Conservation (phyloP, 2,329 filamentous ascomycete genomes). For the Fusarium abutilonis region DNA sequence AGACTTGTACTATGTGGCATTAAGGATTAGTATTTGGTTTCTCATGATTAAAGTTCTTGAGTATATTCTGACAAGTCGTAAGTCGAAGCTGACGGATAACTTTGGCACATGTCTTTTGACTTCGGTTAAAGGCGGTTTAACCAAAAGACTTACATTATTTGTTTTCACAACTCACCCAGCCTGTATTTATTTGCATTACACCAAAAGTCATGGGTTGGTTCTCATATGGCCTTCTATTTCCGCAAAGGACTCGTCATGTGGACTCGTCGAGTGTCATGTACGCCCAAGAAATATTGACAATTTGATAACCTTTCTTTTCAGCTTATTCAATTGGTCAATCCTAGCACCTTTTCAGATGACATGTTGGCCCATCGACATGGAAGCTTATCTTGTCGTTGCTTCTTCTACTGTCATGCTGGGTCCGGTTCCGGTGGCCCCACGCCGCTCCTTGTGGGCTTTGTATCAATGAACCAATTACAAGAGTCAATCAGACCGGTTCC, state of each 20-base stretch:
- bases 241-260: slow-evolving; percentile 12
- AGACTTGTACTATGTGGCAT: slow-evolving; percentile 1
- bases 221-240: slow-evolving; percentile 29
- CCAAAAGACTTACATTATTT: neutral
- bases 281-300: slow-evolving; percentile 18
- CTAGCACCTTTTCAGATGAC: neutral
- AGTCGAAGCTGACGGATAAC: neutral
- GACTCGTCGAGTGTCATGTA: slow-evolving; percentile 23
- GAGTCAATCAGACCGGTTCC: slow-evolving; percentile 3
- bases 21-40: neutral
- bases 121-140: slow-evolving; percentile 9
- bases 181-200: neutral
- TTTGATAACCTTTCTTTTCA: neutral
- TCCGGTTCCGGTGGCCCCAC: slow-evolving; percentile 18
- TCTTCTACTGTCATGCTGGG: slow-evolving; percentile 1
- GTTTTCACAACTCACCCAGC: neutral
- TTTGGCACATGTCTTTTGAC: neutral
- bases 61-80: no score
- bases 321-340: slow-evolving; percentile 8
- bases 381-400: slow-evolving; percentile 16
- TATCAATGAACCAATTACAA: slow-evolving; percentile 20
- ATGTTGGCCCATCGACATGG: neutral
- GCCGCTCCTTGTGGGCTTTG: slow-evolving; percentile 2
- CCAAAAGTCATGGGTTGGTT: neutral
- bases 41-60: neutral